Conservation (phyloP, 768 basidiomycete species). For the Phlebiopsis gigantea region DNA sequence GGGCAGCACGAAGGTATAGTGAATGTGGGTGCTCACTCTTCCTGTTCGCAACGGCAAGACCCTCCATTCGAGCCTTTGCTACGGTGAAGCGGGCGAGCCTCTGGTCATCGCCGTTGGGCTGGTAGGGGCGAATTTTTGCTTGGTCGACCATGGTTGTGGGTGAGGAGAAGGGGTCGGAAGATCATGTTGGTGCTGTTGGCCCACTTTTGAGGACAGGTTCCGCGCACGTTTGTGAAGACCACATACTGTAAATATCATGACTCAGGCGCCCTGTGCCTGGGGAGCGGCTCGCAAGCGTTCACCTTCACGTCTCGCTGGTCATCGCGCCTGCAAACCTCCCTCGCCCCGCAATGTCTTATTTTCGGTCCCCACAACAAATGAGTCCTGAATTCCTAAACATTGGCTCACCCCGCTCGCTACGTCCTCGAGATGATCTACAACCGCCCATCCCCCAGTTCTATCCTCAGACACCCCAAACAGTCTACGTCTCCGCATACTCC, state of each 20-base stretch:
- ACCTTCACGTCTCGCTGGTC: background rate
- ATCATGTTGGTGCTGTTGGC: background rate
- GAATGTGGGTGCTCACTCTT: conserved; percentile 36
- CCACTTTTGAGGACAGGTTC: background rate
- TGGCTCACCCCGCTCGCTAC: conserved; percentile 6
- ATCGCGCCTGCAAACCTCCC: background rate
- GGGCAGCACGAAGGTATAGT: background rate
- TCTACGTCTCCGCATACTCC: background rate
- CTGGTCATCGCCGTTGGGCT: conserved; percentile 53
- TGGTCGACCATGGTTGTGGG: conserved; percentile 20
- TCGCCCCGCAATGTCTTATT: background rate
- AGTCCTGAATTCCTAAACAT: conserved; percentile 1
- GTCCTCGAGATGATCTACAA: conserved; percentile 4
- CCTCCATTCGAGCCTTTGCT: conserved; percentile 62
- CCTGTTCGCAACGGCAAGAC: conserved; percentile 62
- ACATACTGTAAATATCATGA: too few species aligned
- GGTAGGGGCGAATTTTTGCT: conserved; percentile 46
- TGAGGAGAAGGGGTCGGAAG: background rate
- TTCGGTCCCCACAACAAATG: conserved; percentile 3
- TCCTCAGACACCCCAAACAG: background rate
- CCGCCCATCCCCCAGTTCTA: background rate
- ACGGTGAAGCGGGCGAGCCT: conserved; percentile 60
- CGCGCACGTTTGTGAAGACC: background rate
- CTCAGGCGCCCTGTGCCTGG: background rate
- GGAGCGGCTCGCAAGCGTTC: background rate